Evolutionary conservation across 306 rosid genomes (phyloP).

Genomic region (Vigna mungo): DNA sequence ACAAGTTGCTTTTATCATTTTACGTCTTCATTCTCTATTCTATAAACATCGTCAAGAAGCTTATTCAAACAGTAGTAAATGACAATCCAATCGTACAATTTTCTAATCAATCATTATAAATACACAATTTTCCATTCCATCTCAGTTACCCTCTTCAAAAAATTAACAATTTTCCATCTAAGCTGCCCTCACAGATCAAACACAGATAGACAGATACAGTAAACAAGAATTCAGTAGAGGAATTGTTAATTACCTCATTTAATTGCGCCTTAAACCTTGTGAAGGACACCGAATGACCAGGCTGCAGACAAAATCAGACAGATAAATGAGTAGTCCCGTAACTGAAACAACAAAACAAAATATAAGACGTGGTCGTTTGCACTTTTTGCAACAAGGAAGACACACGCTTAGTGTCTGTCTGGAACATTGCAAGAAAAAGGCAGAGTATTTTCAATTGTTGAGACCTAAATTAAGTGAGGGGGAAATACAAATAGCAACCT

Average conservation of each 20-base stretch:
- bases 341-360: background rate
- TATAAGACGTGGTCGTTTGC: background rate
- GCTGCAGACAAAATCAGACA: conserved; percentile 45
- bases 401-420: background rate
- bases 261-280: conserved; percentile 59
- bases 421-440: background rate
- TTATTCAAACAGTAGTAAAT: background rate
- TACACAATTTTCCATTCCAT: background rate
- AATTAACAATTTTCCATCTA: conserved; percentile 25
- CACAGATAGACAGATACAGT: background rate
- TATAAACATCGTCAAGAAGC: background rate
- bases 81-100: background rate
- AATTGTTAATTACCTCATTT: conserved; percentile 57
- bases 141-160: background rate
- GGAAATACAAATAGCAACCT: conserved; percentile 45
- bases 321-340: background rate
- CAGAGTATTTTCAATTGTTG: background rate
- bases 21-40: background rate
- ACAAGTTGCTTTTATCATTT: background rate
- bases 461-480: background rate
- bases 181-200: conserved; percentile 10
- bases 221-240: conserved; percentile 25
- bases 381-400: background rate
- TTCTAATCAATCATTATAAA: conserved; percentile 3
- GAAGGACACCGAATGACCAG: conserved; percentile 40